A percentile compares a stretch with the other conserved stretches of the same genome.
These are phyloP conservation scores for Alternaria dauci DNA, from an alignment of 2,329 filamentous ascomycete genomes.

Conservation along the genomic window DNA sequence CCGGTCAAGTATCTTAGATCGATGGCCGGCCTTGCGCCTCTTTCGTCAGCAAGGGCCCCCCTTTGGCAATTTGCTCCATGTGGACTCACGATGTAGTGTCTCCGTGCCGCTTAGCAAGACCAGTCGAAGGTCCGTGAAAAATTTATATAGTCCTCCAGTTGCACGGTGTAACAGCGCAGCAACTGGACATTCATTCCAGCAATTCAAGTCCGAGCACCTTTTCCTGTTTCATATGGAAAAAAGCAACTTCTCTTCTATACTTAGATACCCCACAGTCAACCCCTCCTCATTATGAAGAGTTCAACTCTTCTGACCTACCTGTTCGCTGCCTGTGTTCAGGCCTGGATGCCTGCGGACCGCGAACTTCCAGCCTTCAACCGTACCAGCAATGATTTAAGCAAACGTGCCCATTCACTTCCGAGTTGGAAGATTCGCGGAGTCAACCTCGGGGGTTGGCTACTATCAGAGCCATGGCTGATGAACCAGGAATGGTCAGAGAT, in stretches of 20 bases:
- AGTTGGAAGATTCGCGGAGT: constrained; percentile 62
- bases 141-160: constrained; percentile 3
- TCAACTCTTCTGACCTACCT: constrained; percentile 7
- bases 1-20: neutral
- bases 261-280: neutral
- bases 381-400: constrained; percentile 10
- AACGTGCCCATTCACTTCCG: constrained; percentile 12
- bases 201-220: neutral
- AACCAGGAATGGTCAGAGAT: constrained; percentile 57
- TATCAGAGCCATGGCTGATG: constrained; percentile 66
- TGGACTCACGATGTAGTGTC: neutral
- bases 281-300: neutral
- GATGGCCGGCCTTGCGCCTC: neutral
- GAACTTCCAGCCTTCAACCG: constrained; percentile 14
- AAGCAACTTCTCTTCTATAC: constrained; percentile 2
- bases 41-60: neutral
- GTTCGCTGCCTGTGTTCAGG: constrained; percentile 14
- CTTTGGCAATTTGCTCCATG: neutral
- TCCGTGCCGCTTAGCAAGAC: neutral
- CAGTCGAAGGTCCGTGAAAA: neutral
- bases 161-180: neutral
- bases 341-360: constrained; percentile 16
- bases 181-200: neutral
- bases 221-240: neutral
- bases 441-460: constrained; percentile 62